Percentiles rank a stretch among this genome's conserved stretches.
Conservation (phyloP, 2,329 filamentous ascomycete genomes). For the Fusarium sp. region DNA sequence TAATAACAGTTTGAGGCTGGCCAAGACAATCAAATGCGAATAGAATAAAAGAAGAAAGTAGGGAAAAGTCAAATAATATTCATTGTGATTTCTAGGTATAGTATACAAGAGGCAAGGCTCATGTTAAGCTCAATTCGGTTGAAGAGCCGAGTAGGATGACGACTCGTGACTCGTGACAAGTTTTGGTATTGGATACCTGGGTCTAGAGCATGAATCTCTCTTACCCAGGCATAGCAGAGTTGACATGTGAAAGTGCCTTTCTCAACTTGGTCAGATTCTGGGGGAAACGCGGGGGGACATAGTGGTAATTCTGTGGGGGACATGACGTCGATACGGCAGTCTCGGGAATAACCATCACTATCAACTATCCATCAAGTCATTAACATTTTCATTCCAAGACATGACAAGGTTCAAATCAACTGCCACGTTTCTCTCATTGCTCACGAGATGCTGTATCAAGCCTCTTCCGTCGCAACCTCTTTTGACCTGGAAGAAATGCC, state of each 20-base stretch:
- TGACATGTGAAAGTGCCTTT: conserved; percentile 44
- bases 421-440: conserved; percentile 1
- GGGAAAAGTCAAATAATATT: neutral
- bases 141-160: conserved; percentile 35
- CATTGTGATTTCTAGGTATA: neutral
- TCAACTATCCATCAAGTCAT: neutral
- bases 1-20: neutral
- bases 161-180: conserved; percentile 43
- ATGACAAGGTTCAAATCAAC: neutral
- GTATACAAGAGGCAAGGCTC: conserved; percentile 3
- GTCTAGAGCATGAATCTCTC: neutral
- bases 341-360: neutral
- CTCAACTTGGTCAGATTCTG: conserved; percentile 3
- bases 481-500: neutral
- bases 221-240: neutral
- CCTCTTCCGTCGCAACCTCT: conserved; percentile 9
- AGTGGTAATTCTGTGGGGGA: conserved; percentile 7
- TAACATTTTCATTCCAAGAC: neutral
- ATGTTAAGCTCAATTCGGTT: conserved; percentile 32
- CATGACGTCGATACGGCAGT: conserved; percentile 28
- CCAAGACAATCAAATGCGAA: neutral
- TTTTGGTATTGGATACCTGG: neutral
- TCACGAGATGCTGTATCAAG: conserved; percentile 11
- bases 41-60: neutral
- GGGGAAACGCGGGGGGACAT: conserved; percentile 26